Evolutionary conservation across 2,329 filamentous ascomycete genomes (phyloP).

Genomic region (Apiospora kogelbergensis): DNA sequence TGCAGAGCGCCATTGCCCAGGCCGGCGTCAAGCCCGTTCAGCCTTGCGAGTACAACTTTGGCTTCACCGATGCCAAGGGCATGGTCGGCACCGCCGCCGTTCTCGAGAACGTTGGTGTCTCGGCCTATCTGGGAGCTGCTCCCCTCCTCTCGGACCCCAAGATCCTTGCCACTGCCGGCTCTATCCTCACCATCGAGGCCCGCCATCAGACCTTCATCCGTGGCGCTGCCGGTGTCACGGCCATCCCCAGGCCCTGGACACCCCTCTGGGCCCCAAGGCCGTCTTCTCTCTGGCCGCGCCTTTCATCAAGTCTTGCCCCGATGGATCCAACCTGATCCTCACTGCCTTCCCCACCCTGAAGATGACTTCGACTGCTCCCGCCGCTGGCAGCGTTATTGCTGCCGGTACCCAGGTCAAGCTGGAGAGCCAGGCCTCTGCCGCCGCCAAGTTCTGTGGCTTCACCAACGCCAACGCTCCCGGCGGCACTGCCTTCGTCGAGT

Average conservation of each 20-base stretch:
- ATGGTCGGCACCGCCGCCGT: slow-evolving; percentile 71
- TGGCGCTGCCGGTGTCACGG: slow-evolving; percentile 53
- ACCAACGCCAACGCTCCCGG: slow-evolving; percentile 59
- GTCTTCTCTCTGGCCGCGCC: slow-evolving; percentile 73
- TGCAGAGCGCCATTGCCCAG: slow-evolving; percentile 60
- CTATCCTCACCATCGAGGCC: slow-evolving; percentile 72
- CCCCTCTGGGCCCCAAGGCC: slow-evolving; percentile 64
- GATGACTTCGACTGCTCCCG: slow-evolving; percentile 46
- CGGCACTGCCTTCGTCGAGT: slow-evolving; percentile 59
- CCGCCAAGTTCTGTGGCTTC: slow-evolving; percentile 64
- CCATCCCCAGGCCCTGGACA: slow-evolving; percentile 69
- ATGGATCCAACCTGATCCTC: slow-evolving; percentile 63
- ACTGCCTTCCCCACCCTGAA: slow-evolving; percentile 61
- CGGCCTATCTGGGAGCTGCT: slow-evolving; percentile 72
- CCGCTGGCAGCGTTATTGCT: slow-evolving; percentile 37
- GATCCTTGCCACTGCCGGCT: slow-evolving; percentile 65
- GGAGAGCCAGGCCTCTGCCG: slow-evolving; percentile 47
- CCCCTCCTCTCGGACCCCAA: slow-evolving; percentile 59
- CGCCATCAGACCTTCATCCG: slow-evolving; percentile 75
- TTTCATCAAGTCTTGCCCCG: slow-evolving; percentile 71
- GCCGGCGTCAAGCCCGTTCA: slow-evolving; percentile 65
- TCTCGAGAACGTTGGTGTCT: slow-evolving; percentile 72
- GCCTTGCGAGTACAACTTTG: slow-evolving; percentile 72
- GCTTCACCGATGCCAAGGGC: slow-evolving; percentile 60
- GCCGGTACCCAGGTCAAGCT: slow-evolving; percentile 47